Evolutionary conservation across 2,329 filamentous ascomycete genomes (phyloP), one percentile per base, ranked within the genome.

Genomic region (Hypocreales sp.): DNA sequence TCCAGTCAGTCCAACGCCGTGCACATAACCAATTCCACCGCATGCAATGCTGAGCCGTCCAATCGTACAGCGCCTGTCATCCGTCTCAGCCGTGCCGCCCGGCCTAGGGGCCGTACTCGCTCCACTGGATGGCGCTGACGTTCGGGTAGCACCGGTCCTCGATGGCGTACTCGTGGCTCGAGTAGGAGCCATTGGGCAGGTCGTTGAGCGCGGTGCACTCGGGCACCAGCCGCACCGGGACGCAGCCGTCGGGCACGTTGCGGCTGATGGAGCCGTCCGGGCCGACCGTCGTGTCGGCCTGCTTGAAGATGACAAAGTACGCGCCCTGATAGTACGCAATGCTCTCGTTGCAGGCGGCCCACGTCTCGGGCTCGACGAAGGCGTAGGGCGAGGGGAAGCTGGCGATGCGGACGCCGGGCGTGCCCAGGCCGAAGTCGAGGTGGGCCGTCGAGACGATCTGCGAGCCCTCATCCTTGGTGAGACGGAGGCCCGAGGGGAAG

Each of bases 261-360:
- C 32, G 17, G 21, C 35, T 33, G 27, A 32, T 27, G 5, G 37
- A 20, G 12, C 39, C 39, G 27, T 36, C 23, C 15, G 30, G 24
- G 34, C 35, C 26, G 14, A 41, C 30, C 8, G 33, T 34, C 20
- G 25, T 30, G 32, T 49, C 46, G 7, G 44, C 40, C 23, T 49
- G 52, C 34, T 53, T 49, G 24, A 61, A 35, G 15, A 51, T 39
- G 26, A 50, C 41, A 26, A 52, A 52, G 25, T 50, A 37, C 12
- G 30, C 30, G 16, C 39, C 35, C n/a, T 38, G 26, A 36, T 59
- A 60, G 42, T 59, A 63, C 1, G 43, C 37, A 3, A 59, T 35
- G 2, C 32, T 37, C 15, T 49, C 48, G 23, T 50, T 43, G 41
- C 61, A 65, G n/a, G 55, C 57, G 10, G 53, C 35, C 31, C 48